These are phyloP conservation scores for Hyaloraphidium curvatum DNA, from an alignment of 192 early-diverging fungal genomes.

Conservation along the genomic window DNA sequence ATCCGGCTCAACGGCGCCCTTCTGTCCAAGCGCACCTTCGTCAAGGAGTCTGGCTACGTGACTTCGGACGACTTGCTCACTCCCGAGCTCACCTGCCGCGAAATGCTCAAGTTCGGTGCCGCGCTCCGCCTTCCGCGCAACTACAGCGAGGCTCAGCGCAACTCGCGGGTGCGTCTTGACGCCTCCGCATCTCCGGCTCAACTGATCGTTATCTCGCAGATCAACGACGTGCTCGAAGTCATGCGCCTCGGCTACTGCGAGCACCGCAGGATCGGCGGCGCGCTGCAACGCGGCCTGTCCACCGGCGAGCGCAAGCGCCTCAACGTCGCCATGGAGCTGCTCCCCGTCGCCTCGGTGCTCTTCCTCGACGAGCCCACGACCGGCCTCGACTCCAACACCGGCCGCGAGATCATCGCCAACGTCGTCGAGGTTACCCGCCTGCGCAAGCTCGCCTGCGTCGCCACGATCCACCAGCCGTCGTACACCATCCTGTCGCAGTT, in stretches of 20 bases:
- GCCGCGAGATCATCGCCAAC: constrained; percentile 5
- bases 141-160: neutral
- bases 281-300: constrained; percentile 2
- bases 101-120: constrained; percentile 5
- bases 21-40: neutral
- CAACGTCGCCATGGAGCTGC: constrained; percentile 10
- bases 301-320: constrained; percentile 7
- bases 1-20: constrained; percentile 3
- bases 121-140: constrained; percentile 6
- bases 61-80: constrained; percentile 4
- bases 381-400: constrained; percentile 18
- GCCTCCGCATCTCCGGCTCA: neutral
- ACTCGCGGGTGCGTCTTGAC: neutral
- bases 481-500: constrained; percentile 1
- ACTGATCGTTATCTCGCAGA: neutral
- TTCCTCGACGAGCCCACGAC: constrained; percentile 9
- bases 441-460: constrained; percentile 5
- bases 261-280: constrained; percentile 6
- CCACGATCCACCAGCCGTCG: constrained; percentile 2
- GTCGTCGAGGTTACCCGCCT: neutral
- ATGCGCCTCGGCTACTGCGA: constrained; percentile 3
- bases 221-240: constrained; percentile 4
- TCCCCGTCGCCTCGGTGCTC: constrained; percentile 5
- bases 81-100: constrained; percentile 7
- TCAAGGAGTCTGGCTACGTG: constrained; percentile 7